Evolutionary conservation across 495 filamentous ascomycete species (phyloP).

Genomic region (Penicillium daleae): DNA sequence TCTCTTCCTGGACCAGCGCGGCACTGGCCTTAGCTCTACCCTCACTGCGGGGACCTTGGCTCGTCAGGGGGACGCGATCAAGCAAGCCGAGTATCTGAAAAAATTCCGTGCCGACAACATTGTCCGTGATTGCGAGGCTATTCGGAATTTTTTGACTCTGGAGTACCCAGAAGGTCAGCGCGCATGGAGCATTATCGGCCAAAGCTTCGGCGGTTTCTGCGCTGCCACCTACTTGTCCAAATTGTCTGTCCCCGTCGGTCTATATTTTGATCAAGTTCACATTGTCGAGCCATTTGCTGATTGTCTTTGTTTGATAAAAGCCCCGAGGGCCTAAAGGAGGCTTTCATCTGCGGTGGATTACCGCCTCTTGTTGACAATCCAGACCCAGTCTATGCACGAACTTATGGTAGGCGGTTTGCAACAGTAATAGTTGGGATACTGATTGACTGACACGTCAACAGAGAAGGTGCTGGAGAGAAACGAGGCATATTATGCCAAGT

Average conservation of each 20-base stretch:
- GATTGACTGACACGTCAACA: conserved; percentile 25
- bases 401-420: conserved; percentile 54
- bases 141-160: conserved; percentile 70
- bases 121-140: conserved; percentile 86
- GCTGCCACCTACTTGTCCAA: conserved; percentile 78
- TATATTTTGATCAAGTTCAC: neutral
- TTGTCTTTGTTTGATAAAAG: conserved; percentile 26
- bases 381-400: conserved; percentile 74
- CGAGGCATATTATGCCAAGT: conserved; percentile 79
- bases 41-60: conserved; percentile 72
- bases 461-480: conserved; percentile 69
- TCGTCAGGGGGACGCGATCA: conserved; percentile 60
- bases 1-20: conserved; percentile 84
- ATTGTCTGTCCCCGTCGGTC: conserved; percentile 49
- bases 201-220: conserved; percentile 92
- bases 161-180: conserved; percentile 70
- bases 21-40: conserved; percentile 82
- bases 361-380: conserved; percentile 72
- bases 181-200: conserved; percentile 85
- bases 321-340: conserved; percentile 77
- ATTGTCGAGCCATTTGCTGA: neutral
- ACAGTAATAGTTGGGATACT: neutral
- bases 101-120: conserved; percentile 87
- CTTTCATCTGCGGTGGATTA: conserved; percentile 81
- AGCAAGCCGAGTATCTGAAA: conserved; percentile 82